Conservation (phyloP, 768 basidiomycete species). For the Calocybe gangraenosa region DNA sequence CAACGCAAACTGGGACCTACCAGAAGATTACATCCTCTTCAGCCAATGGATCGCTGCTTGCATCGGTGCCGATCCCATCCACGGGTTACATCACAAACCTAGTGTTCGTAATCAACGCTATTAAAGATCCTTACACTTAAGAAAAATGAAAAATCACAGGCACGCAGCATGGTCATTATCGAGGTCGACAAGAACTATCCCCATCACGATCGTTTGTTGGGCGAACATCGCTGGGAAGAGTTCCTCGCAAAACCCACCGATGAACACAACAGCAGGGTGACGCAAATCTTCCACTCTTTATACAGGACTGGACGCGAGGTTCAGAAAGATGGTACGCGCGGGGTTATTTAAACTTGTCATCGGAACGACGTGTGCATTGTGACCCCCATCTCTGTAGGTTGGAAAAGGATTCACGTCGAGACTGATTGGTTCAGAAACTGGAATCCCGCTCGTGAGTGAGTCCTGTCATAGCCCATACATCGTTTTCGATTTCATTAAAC, state of each 20-base stretch:
- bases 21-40: constrained; percentile 34
- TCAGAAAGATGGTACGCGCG: constrained; percentile 43
- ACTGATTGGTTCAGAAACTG: constrained; percentile 39
- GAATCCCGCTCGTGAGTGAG: constrained; percentile 29
- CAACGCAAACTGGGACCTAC: constrained; percentile 41
- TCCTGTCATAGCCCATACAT: constrained; percentile 1
- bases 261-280: constrained; percentile 32
- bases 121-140: constrained; percentile 3
- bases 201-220: constrained; percentile 35
- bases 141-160: constrained; percentile 20
- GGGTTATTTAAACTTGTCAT: neutral
- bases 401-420: constrained; percentile 44
- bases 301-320: constrained; percentile 38
- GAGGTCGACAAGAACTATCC: constrained; percentile 38
- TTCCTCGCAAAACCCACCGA: constrained; percentile 35
- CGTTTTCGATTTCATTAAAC: neutral
- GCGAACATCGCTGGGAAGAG: constrained; percentile 47
- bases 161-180: constrained; percentile 44
- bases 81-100: constrained; percentile 45
- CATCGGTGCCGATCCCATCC: constrained; percentile 32
- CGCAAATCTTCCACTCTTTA: constrained; percentile 39
- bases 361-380: neutral
- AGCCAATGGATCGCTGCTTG: constrained; percentile 45
- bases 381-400: constrained; percentile 37
- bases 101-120: constrained; percentile 27